A percentile compares a stretch with the other conserved stretches of the same genome.
Conservation (phyloP, 306 rosid species). For the Alnus glutinosa region DNA sequence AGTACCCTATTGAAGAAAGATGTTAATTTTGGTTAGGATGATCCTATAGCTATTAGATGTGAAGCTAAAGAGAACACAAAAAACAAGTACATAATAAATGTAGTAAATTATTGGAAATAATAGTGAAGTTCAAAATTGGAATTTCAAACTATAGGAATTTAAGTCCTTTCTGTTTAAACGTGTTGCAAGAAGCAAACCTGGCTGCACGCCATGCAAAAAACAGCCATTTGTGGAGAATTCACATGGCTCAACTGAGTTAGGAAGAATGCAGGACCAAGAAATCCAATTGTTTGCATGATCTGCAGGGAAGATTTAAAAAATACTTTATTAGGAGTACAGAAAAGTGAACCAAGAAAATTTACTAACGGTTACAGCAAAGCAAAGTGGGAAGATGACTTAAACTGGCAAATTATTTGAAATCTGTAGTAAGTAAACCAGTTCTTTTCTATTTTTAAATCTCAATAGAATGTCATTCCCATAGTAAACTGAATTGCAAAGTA, state of each 20-base stretch:
- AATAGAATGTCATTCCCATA: neutral
- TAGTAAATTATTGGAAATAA: neutral
- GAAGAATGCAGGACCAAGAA: slow-evolving; percentile 99
- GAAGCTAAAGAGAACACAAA: slow-evolving; percentile 6
- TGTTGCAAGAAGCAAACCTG: slow-evolving; percentile 59
- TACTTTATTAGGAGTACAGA: neutral
- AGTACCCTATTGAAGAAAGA: slow-evolving; percentile 61
- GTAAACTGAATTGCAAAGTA: neutral
- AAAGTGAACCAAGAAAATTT: slow-evolving; percentile 1
- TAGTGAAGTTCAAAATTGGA: no score
- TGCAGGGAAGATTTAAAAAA: slow-evolving; percentile 33
- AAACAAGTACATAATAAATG: neutral
- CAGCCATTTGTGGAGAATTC: slow-evolving; percentile 88
- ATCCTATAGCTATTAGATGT: neutral
- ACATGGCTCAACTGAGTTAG: slow-evolving; percentile 92
- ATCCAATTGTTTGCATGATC: slow-evolving; percentile 98
- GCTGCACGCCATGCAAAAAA: slow-evolving; percentile 95
- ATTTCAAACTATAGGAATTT: no score
- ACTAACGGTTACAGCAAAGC: neutral
- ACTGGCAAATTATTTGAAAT: neutral
- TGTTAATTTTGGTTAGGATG: slow-evolving; percentile 22
- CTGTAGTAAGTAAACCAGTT: neutral
- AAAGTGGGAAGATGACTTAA: neutral
- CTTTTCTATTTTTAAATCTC: neutral
- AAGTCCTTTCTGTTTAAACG: neutral